Percentiles rank a stretch among this genome's conserved stretches.
These are phyloP conservation scores for Candida smagusa DNA, from an alignment of 1,139 yeast genomes.

Conservation along the genomic window DNA sequence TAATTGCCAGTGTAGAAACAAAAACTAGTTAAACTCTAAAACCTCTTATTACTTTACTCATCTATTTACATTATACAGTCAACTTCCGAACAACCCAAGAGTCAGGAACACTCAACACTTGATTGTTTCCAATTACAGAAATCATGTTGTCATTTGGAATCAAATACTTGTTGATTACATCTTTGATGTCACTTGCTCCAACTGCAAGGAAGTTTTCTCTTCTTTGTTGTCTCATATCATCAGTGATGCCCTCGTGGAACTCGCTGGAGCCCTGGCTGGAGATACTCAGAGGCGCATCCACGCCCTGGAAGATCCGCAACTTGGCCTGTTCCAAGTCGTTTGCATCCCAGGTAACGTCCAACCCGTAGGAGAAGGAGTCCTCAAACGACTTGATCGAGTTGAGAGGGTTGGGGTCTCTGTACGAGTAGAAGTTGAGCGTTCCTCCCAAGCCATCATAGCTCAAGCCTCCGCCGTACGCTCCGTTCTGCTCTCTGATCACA, in stretches of 20 bases:
- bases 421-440: slow-evolving; percentile 75
- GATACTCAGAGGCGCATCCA: slow-evolving; percentile 87
- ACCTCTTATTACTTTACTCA: too few species aligned
- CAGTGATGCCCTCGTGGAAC: slow-evolving; percentile 70
- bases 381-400: slow-evolving; percentile 63
- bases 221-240: slow-evolving; percentile 76
- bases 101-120: slow-evolving; percentile 23
- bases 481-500: slow-evolving; percentile 91
- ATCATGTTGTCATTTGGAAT: slow-evolving; percentile 28
- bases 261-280: slow-evolving; percentile 69
- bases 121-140: slow-evolving; percentile 54
- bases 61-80: slow-evolving; percentile 7
- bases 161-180: slow-evolving; percentile 64
- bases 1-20: too few species aligned
- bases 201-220: slow-evolving; percentile 73
- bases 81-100: slow-evolving; percentile 29
- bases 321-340: slow-evolving; percentile 86
- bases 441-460: slow-evolving; percentile 82
- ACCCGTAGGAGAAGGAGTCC: slow-evolving; percentile 55
- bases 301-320: slow-evolving; percentile 80
- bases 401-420: slow-evolving; percentile 87
- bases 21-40: too few species aligned
- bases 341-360: slow-evolving; percentile 48
- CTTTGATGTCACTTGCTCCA: slow-evolving; percentile 54
- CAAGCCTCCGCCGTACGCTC: slow-evolving; percentile 98